Evolutionary conservation across 2,329 filamentous ascomycete species (phyloP).

Genomic region (Fusarium euwallaceae): DNA sequence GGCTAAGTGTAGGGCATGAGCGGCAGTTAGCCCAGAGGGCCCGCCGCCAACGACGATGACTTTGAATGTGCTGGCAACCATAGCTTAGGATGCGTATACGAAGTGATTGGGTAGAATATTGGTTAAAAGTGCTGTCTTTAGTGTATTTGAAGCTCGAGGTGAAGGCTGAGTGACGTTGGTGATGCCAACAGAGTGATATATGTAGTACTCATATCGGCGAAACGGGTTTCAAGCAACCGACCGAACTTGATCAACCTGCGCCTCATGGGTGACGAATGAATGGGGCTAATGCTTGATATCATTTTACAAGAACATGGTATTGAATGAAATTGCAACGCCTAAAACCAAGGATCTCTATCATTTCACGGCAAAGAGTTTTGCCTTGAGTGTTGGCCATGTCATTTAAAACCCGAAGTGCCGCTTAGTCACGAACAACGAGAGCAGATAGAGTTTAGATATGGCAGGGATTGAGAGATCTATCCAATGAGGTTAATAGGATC

Average conservation of each 20-base stretch:
- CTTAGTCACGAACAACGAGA: not conserved
- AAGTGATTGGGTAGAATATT: not conserved
- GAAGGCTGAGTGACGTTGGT: not conserved
- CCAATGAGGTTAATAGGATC: not conserved
- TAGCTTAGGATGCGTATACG: not conserved
- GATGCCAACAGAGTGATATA: not conserved
- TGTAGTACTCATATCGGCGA: not conserved
- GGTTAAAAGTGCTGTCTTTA: not conserved
- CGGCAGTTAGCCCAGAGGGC: conserved; percentile 47
- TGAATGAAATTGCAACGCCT: not conserved
- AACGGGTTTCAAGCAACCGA: not conserved
- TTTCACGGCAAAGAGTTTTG: not conserved
- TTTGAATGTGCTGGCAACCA: conserved; percentile 11
- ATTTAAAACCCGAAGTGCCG: not conserved
- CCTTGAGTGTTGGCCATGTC: not conserved
- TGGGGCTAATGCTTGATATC: not conserved
- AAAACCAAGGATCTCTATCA: not conserved
- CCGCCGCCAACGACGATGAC: conserved; percentile 51
- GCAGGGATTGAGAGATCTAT: not conserved
- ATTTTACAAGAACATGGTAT: not conserved
- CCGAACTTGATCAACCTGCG: not conserved
- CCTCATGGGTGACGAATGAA: not conserved
- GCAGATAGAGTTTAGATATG: not conserved
- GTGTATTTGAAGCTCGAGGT: not conserved
- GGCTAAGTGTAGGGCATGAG: conserved; percentile 48